Evolutionary conservation across 306 rosid species (phyloP), one percentile per base, ranked within the genome.

Genomic region (Styphnolobium japonicum): DNA sequence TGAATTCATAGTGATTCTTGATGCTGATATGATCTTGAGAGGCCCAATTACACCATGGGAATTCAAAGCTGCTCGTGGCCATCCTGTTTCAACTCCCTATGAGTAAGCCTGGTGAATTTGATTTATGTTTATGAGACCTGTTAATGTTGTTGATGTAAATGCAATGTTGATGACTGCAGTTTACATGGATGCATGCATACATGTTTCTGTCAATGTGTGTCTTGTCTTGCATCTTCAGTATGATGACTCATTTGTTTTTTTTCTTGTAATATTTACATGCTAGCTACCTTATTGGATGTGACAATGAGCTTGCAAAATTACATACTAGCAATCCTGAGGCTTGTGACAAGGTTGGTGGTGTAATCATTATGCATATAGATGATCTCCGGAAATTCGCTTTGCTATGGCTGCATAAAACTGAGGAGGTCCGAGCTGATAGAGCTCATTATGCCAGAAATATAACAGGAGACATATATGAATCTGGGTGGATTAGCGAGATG

Each of bases 401-500:
- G 81, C 84, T 91, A 48, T 95, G 99, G 99, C 85, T 95, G 88
- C 99, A 95, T 77, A 95, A 95, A 86, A 91, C 97, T 0, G 99
- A 95, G 85, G 99, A 95, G 83, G 98, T 95, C 21, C 92, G 99
- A 39, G 98, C 98, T 3, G 99, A 95, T 90, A 92, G 80, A 88
- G 97, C 92, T 79, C 99, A 95, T 83, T 95, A 95, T 80, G 96
- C 94, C 37, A 89, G 88, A 55, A 95, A 95, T 87, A 93, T 95
- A 73, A 95, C 99, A 6, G 99, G 99, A 57, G 99, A 95, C 85
- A 84, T 95, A 80, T 95, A 85, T 75, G 85, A 74, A 75, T 91
- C 99, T 19, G 99, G 99, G 55, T 95, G 99, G 99, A 95, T 93
- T 12, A 95, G 99, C 73, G 99, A 95, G 88, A 95, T 93, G 99